Percentiles rank a stretch among this genome's conserved stretches.
These are phyloP conservation scores for Rhizopogon roseolus DNA, from an alignment of 768 basidiomycete species.

Conservation along the genomic window DNA sequence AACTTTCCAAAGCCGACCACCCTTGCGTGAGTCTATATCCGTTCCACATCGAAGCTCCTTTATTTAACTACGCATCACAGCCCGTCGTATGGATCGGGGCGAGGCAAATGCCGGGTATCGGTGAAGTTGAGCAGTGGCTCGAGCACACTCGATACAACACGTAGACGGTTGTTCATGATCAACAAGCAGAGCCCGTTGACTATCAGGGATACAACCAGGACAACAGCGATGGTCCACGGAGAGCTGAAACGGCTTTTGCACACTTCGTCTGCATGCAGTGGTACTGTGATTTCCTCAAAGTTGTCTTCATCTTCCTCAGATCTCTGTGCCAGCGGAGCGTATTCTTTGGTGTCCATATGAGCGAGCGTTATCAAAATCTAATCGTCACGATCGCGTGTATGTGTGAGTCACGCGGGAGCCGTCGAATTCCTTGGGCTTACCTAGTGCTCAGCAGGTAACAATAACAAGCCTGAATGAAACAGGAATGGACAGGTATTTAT, in stretches of 20 bases:
- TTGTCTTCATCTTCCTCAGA: conserved; percentile 12
- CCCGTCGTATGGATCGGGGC: conserved; percentile 26
- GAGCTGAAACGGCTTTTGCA: neutral
- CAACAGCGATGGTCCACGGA: conserved; percentile 10
- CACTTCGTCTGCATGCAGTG: neutral
- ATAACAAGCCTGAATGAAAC: neutral
- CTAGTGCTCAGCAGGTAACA: neutral
- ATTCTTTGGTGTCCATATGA: conserved; percentile 14
- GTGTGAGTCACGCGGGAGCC: neutral
- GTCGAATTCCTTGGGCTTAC: neutral
- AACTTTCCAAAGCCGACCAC: neutral
- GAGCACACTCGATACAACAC: conserved; percentile 11
- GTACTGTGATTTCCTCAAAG: neutral
- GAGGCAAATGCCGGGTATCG: conserved; percentile 23
- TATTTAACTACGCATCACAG: conserved; percentile 12
- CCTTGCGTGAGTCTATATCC: neutral
- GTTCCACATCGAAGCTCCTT: neutral
- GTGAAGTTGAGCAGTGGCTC: conserved; percentile 12
- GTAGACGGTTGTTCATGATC: conserved; percentile 11
- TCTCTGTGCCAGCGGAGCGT: conserved; percentile 6
- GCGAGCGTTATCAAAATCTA: neutral
- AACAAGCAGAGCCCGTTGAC: conserved; percentile 21
- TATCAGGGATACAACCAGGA: conserved; percentile 15
- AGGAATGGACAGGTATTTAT: neutral
- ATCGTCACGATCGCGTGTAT: neutral